These are phyloP conservation scores for Fusarium kyushuense DNA, from an alignment of 2,329 filamentous ascomycete species.

Conservation along the genomic window DNA sequence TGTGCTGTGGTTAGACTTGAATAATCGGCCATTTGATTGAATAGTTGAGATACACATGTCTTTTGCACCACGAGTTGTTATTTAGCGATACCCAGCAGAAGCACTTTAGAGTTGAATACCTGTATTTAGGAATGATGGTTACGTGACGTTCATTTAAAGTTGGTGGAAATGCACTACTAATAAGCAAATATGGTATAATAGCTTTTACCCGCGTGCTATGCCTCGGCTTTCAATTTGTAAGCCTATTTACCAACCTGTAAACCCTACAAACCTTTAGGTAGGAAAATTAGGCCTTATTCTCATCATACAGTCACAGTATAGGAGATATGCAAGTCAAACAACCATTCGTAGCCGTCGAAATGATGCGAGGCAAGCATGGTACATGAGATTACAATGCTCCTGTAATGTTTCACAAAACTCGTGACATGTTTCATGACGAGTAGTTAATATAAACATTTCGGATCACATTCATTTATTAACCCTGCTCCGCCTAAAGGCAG, in stretches of 20 bases:
- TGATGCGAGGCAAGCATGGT: neutral
- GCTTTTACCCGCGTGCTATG: too few species aligned
- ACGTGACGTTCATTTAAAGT: neutral
- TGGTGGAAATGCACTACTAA: neutral
- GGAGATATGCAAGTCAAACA: neutral
- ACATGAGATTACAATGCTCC: neutral
- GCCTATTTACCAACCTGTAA: neutral
- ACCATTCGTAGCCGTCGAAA: neutral
- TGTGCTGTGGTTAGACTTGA: conserved; percentile 59
- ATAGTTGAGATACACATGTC: neutral
- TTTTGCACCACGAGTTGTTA: conserved; percentile 19
- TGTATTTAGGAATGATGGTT: neutral
- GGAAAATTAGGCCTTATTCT: neutral
- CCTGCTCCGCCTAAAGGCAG: neutral
- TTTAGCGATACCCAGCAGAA: conserved; percentile 33
- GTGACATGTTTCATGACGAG: neutral
- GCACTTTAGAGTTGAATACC: conserved; percentile 2
- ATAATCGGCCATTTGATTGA: neutral
- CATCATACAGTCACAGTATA: neutral
- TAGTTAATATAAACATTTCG: conserved; percentile 1
- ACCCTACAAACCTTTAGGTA: neutral
- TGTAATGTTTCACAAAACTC: conserved; percentile 2
- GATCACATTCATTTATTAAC: neutral
- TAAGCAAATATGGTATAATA: neutral
- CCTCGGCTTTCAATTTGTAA: too few species aligned